phyloP scores from a whole-genome alignment of 140 eudicot species.

The Flaveria floridana region DNA sequence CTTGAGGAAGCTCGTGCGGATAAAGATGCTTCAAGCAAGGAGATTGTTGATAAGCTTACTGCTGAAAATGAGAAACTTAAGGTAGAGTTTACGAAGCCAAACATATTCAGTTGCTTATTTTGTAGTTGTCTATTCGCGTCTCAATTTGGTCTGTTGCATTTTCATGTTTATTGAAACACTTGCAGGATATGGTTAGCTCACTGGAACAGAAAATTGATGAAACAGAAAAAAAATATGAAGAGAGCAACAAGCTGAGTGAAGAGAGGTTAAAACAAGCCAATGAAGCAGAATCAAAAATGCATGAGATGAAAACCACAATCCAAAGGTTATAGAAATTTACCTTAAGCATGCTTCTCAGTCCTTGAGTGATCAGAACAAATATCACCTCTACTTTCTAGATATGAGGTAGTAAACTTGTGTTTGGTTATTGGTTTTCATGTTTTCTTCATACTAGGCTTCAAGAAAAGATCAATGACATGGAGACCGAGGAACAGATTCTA shows the following conservation, averaged over 20 bases:
- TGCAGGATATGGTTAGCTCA: constrained; percentile 54
- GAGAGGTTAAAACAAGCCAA: constrained; percentile 58
- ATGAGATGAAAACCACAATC: constrained; percentile 48
- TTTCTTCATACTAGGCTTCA: constrained; percentile 56
- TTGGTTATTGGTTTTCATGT: constrained; percentile 23
- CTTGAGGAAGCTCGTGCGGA: constrained; percentile 47
- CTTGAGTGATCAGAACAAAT: not conserved
- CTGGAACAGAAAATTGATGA: constrained; percentile 71
- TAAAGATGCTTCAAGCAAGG: constrained; percentile 45
- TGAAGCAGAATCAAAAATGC: constrained; percentile 63
- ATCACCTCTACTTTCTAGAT: constrained; percentile 20
- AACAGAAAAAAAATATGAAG: constrained; percentile 52
- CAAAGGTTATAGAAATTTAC: constrained; percentile 49
- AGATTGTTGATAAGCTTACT: constrained; percentile 50
- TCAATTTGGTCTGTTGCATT: constrained; percentile 10
- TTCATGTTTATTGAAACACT: constrained; percentile 16
- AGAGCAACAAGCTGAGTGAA: constrained; percentile 51
- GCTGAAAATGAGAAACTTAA: constrained; percentile 75
- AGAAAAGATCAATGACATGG: constrained; percentile 62
- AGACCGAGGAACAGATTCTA: constrained; percentile 49
- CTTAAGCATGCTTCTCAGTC: constrained; percentile 15
- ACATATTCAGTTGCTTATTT: not conserved
- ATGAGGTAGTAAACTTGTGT: constrained; percentile 25
- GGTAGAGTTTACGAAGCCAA: constrained; percentile 41
- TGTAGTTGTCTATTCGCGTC: not conserved